These are phyloP conservation scores for Neoboletus subvelutipes DNA, from an alignment of 768 basidiomycete genomes.

Conservation along the genomic window DNA sequence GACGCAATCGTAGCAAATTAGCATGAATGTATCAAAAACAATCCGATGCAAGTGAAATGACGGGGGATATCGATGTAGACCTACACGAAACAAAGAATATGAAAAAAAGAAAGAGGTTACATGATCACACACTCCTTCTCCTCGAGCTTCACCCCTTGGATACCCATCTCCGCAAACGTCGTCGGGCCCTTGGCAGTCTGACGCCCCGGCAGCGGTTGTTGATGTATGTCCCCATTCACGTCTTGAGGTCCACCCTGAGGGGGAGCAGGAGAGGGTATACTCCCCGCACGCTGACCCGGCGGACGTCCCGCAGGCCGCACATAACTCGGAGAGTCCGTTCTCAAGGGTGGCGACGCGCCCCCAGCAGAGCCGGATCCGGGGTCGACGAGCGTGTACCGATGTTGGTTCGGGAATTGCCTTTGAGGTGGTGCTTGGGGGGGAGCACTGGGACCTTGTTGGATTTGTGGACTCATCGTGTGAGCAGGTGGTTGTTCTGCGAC, in stretches of 20 bases:
- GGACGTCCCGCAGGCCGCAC: constrained; percentile 32
- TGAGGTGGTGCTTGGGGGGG: constrained; percentile 2
- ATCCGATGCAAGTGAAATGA: background rate
- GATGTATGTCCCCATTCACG: background rate
- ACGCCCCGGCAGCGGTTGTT: constrained; percentile 11
- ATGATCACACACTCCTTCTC: constrained; percentile 87
- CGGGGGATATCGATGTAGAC: background rate
- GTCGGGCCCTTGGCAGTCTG: constrained; percentile 45
- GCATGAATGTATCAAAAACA: background rate
- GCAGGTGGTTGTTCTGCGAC: constrained; percentile 18
- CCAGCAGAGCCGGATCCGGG: constrained; percentile 28
- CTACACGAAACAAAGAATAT: background rate
- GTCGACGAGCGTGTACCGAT: constrained; percentile 51
- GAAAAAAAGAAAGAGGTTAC: constrained; percentile 42
- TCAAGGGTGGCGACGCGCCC: constrained; percentile 12
- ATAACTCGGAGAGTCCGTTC: constrained; percentile 26
- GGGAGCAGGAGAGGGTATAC: constrained; percentile 15
- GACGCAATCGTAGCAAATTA: background rate
- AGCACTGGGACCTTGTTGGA: background rate
- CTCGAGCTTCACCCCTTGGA: constrained; percentile 72
- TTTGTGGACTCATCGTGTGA: background rate
- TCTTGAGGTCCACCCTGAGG: constrained; percentile 7
- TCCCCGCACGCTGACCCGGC: constrained; percentile 30
- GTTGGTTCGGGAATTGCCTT: constrained; percentile 36
- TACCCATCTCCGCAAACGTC: constrained; percentile 95